Evolutionary conservation across 345 rosid genomes (phyloP).

Genomic region (Firmiana major): DNA sequence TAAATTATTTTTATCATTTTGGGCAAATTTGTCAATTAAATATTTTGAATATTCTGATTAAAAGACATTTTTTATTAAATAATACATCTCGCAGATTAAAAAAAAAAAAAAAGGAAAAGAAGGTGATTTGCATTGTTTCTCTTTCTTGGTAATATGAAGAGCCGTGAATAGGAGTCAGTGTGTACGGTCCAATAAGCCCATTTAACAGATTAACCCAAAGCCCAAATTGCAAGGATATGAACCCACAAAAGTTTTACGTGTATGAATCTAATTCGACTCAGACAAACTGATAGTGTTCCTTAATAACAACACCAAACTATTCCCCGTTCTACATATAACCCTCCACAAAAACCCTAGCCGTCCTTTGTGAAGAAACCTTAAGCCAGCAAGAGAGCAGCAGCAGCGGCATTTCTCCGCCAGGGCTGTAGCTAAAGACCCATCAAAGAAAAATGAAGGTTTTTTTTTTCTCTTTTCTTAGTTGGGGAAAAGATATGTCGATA

Average conservation of each 20-base stretch:
- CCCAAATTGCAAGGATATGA: not conserved
- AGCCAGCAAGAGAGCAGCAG: constrained; percentile 2
- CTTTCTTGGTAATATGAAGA: too few relatives aligned
- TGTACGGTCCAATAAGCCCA: not conserved
- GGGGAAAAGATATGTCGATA: not conserved
- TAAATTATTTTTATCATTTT: too few relatives aligned
- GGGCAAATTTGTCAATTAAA: too few relatives aligned
- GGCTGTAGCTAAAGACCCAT: constrained; percentile 6
- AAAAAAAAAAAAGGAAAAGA: too few relatives aligned
- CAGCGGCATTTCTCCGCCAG: not conserved
- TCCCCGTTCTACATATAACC: not conserved
- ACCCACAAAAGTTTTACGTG: not conserved
- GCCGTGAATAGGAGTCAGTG: too few relatives aligned
- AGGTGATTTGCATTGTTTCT: too few relatives aligned
- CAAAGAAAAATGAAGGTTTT: constrained; percentile 27
- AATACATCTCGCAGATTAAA: too few relatives aligned
- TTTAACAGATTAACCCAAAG: not conserved
- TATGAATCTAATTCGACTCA: not conserved
- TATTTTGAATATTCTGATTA: too few relatives aligned
- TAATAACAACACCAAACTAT: not conserved
- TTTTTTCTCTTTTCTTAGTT: not conserved
- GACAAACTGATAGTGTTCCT: not conserved
- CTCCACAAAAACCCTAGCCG: constrained; percentile 20
- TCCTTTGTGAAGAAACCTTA: not conserved
- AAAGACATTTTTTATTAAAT: too few relatives aligned